Evolutionary conservation across 1,139 yeast species (phyloP), one percentile per base, ranked within the genome.

Genomic region (Scheffersomyces stambukii): DNA sequence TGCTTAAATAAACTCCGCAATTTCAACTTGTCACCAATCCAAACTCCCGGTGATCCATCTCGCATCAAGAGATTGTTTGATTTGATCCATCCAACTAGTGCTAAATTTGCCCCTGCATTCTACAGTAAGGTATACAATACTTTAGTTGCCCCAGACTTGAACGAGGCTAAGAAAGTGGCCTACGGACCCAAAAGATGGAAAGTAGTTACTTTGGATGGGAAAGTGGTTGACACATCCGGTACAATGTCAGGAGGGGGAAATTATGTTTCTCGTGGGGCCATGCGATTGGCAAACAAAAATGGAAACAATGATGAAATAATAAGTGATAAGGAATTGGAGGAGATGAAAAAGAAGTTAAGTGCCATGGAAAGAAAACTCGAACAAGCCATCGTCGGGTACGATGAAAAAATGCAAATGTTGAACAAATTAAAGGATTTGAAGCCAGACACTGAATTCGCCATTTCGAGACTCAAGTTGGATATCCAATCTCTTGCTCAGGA

Each of bases 211-310:
- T 57, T 88, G 10, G 95, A 85, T 54, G 99, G 99, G 17, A 83
- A 86, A 45, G 65, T 91, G 19, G 91, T 93, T 33, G 97, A 89
- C 48, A 77, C 82, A n/a, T 83, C 95, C 2, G 99, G 99, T 56
- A 84, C 97, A 2, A 81, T 93, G 82, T 79, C 94, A 29, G 99
- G 99, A 46, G 99, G 99, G 57, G 97, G 97, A 31, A 75, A 71
- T 27, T 64, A 70, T 25, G 76, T 74, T 10, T 68, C 75, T 10
- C 64, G 64, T 30, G 93, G 93, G 6, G 77, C 75, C 1, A 80
- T 82, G 91, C 66, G 66, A 33, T 56, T 74, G 18, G 46, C 54
- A 5, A 60, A 67, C 3, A 50, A 62, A 3, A 42, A 45, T 11
- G 45, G 57, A 1, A 42, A 43, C 14, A 45, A 43, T 37, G 60